Base-by-base conservation (phyloP, 345 rosid species). In the Eucalyptus tenuipes region DNA sequence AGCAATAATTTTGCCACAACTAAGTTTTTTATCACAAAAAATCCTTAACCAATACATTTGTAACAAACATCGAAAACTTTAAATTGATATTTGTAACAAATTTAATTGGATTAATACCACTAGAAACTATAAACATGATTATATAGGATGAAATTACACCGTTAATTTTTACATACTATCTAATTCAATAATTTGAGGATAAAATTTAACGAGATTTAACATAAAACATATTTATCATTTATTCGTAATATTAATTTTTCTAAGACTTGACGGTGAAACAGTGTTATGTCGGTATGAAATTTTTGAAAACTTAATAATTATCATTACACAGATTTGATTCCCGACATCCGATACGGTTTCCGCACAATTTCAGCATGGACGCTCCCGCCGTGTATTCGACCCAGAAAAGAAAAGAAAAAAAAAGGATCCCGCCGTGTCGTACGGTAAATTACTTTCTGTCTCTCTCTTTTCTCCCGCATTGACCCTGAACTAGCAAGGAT, bases 1-100 rank as follows among this genome's bases (percentile, higher is more conserved):
- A 8, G 0, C 6, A 22, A 55, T 55, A 24, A 55, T 22, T 55
- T 22, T 55, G 24, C 6, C 13, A 55, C 29, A 4, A 55, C 20
- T 10, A 4, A 24, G 27, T 2, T 55, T 55, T 55, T 55, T 0
- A 55, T 22, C 61, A 4, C 1, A 55, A 55, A 24, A 24, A 25
- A 55, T 22, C 13, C 2, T 55, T 22, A 24, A 55, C 3, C 9
- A 1, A 52, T 52, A 20, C 10, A 7, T 52, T 20, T 50, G 55
- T 50, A 17, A 50, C 55, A 50, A 50, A 50, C 22, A 52, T 52
- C 57, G 22, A 52, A 52, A 52, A 52, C 5, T 52, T 52, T 20
- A 20, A 52, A 52, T 1, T 2, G 2, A 18, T 52, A 52, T 52
- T 18, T 52, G 57, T 18, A 18, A 52, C 57, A 18, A 52, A 3